Evolutionary conservation across 805 yeast genomes (phyloP).

Genomic region (Sugiyamaella lignohabitans): DNA sequence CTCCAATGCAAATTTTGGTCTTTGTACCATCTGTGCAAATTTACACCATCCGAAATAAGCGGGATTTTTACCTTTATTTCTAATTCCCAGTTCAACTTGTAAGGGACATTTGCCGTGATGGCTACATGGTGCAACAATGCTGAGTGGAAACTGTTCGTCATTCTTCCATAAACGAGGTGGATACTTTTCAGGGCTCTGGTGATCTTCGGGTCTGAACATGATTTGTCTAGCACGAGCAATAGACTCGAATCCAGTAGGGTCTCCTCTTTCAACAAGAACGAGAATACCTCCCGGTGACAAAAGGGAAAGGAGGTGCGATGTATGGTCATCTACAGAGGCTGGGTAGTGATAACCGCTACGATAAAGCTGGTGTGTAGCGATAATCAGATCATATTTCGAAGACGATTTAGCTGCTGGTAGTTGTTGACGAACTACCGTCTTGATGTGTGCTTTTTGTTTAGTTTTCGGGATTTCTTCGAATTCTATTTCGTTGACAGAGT

Average conservation of each 20-base stretch:
- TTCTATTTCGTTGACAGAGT: neutral
- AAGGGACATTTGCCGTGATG: conserved; percentile 85
- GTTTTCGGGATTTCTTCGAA: neutral
- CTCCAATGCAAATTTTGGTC: conserved; percentile 79
- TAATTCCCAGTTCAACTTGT: conserved; percentile 55
- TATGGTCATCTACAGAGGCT: conserved; percentile 59
- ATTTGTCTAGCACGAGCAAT: conserved; percentile 87
- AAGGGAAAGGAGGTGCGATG: conserved; percentile 52
- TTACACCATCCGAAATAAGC: conserved; percentile 60
- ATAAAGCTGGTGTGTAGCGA: conserved; percentile 73
- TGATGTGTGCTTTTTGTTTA: conserved; percentile 23
- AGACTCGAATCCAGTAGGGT: conserved; percentile 80
- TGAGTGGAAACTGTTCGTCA: conserved; percentile 45
- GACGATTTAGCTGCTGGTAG: conserved; percentile 39
- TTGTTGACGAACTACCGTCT: conserved; percentile 49
- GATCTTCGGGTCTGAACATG: conserved; percentile 69
- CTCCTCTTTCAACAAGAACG: conserved; percentile 80
- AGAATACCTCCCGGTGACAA: conserved; percentile 75
- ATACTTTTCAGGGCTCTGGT: conserved; percentile 26
- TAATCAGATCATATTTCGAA: conserved; percentile 68
- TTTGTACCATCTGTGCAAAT: conserved; percentile 58
- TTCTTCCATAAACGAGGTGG: conserved; percentile 13
- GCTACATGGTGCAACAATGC: conserved; percentile 81
- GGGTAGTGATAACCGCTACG: conserved; percentile 58
- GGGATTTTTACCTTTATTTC: conserved; percentile 12